Evolutionary conservation across 2,329 filamentous ascomycete genomes (phyloP).

Genomic region (Chaetomiaceae sp.): DNA sequence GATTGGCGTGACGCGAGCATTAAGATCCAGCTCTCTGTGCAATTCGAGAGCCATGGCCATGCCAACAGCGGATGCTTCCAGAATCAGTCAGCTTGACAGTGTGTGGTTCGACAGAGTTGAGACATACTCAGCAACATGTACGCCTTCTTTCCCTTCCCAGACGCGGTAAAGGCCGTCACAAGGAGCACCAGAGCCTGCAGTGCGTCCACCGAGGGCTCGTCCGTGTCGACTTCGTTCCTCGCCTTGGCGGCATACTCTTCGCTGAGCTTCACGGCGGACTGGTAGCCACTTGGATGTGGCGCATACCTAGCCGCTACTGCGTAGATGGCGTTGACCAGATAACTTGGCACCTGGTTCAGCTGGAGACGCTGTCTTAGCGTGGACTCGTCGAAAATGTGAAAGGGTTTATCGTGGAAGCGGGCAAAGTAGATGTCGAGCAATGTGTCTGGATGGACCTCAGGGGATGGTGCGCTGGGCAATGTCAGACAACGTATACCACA

Average conservation of each 20-base stretch:
- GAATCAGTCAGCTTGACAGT: conserved; percentile 31
- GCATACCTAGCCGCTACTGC: conserved; percentile 66
- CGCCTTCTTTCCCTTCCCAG: conserved; percentile 76
- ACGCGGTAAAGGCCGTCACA: conserved; percentile 69
- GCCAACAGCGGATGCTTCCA: conserved; percentile 65
- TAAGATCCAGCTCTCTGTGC: conserved; percentile 67
- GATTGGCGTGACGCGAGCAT: conserved; percentile 56
- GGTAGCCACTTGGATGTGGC: conserved; percentile 61
- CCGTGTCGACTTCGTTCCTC: conserved; percentile 66
- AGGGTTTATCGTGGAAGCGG: conserved; percentile 76
- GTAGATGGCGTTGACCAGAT: conserved; percentile 54
- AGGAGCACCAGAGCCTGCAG: conserved; percentile 73
- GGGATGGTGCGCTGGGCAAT: conserved; percentile 41
- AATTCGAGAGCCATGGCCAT: conserved; percentile 81
- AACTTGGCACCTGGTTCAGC: conserved; percentile 58
- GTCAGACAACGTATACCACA: not conserved
- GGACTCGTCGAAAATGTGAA: conserved; percentile 74
- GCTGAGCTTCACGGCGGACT: conserved; percentile 62
- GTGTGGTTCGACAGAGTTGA: not conserved
- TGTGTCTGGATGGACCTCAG: conserved; percentile 51
- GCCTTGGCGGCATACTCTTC: conserved; percentile 70
- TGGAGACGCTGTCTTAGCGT: conserved; percentile 68
- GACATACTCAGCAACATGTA: conserved; percentile 75
- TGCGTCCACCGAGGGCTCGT: conserved; percentile 75
- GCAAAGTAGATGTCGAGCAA: conserved; percentile 76